Evolutionary conservation across 495 filamentous ascomycete genomes (phyloP).

Genomic region (Penicillium goetzii): DNA sequence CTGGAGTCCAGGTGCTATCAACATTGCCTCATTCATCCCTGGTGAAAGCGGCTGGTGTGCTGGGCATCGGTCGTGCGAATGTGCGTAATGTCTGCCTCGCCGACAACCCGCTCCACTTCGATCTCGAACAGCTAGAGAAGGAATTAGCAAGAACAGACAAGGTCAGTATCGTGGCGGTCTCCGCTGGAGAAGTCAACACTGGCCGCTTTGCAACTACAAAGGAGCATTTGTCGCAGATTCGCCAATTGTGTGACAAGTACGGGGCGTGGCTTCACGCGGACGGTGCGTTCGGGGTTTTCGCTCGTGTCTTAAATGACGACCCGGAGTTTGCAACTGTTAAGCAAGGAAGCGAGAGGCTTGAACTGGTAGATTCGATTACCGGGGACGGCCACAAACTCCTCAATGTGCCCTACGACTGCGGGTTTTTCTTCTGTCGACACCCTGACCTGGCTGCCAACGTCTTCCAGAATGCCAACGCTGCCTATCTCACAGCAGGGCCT

Average conservation of each 20-base stretch:
- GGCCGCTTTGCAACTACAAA: conserved; percentile 73
- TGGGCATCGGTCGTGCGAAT: conserved; percentile 75
- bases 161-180: conserved; percentile 76
- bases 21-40: conserved; percentile 83
- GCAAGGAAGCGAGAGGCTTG: conserved; percentile 64
- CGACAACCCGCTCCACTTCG: conserved; percentile 65
- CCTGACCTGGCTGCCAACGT: conserved; percentile 59
- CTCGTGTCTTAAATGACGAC: conserved; percentile 61
- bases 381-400: conserved; percentile 89
- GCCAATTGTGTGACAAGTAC: conserved; percentile 71
- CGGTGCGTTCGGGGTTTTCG: conserved; percentile 88
- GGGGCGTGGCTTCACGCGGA: conserved; percentile 90
- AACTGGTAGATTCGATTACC: conserved; percentile 83
- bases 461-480: conserved; percentile 84
- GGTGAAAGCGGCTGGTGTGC: conserved; percentile 76
- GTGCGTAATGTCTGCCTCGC: conserved; percentile 62
- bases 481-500: conserved; percentile 65
- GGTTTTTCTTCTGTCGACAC: conserved; percentile 80
- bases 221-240: conserved; percentile 63
- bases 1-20: conserved; percentile 73
- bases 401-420: conserved; percentile 96
- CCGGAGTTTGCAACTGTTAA: conserved; percentile 62
- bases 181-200: conserved; percentile 89
- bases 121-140: conserved; percentile 62
- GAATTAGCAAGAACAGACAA: conserved; percentile 53